Percentiles rank a stretch among this genome's conserved stretches.
phyloP scores from a whole-genome alignment of 495 filamentous ascomycete species.

The Astrothelium macrocarpum region DNA sequence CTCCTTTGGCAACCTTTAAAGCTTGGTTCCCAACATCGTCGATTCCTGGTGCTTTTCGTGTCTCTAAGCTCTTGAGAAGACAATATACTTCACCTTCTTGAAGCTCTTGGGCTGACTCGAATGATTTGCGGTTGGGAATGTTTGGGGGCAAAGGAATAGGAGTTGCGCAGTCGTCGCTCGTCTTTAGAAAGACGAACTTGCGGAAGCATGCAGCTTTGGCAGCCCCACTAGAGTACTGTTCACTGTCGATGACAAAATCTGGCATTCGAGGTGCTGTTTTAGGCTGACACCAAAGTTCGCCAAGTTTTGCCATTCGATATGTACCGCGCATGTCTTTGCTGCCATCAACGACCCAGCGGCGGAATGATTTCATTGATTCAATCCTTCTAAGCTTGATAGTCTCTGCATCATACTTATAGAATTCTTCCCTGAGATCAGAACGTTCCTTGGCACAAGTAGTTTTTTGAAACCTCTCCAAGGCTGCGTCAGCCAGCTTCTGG shows the following conservation, averaged over 20 bases:
- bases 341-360: not conserved
- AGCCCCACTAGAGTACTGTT: not conserved
- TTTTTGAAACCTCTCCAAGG: not conserved
- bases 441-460: not conserved
- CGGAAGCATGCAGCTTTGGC: not conserved
- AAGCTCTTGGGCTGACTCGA: not conserved
- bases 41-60: not conserved
- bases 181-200: not conserved
- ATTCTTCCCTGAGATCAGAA: not conserved
- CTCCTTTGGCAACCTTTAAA: not conserved
- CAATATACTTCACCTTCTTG: not conserved
- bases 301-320: not conserved
- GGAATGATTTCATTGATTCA: not conserved
- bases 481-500: not conserved
- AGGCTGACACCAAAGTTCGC: not conserved
- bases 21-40: not conserved
- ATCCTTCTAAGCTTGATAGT: not conserved
- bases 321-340: not conserved
- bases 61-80: not conserved
- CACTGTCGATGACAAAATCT: not conserved
- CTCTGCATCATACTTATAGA: not conserved
- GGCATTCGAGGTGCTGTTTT: not conserved
- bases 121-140: not conserved
- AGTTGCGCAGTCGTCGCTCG: not conserved
- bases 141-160: not conserved